Percentiles rank a stretch among this genome's conserved stretches.
Conservation (phyloP, 2,329 filamentous ascomycete species). For the Lachnellula suecica region DNA sequence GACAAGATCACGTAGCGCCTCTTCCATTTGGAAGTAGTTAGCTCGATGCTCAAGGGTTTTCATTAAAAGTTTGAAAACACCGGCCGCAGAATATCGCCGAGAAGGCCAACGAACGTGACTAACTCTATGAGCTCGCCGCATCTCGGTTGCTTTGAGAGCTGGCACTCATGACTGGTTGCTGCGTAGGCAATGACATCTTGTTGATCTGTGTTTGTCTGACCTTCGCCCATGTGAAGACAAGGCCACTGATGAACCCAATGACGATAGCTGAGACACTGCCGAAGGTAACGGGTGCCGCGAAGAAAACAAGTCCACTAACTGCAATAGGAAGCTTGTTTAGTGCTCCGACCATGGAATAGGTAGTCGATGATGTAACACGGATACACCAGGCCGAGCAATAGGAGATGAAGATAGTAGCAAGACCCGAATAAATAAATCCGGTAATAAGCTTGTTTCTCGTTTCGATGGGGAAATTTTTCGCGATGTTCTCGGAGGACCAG, state of each 20-base stretch:
- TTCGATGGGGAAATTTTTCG: conserved; percentile 83
- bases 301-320: conserved; percentile 89
- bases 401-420: conserved; percentile 96
- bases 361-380: conserved; percentile 93
- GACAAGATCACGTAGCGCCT: neutral
- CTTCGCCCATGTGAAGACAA: conserved; percentile 88
- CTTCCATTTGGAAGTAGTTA: neutral
- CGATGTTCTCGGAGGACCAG: conserved; percentile 84
- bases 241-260: conserved; percentile 86
- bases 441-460: conserved; percentile 76
- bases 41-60: conserved; percentile 1
- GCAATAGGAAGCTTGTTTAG: conserved; percentile 98
- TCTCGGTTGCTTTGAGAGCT: conserved; percentile 91
- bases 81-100: conserved; percentile 5
- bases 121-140: conserved; percentile 54
- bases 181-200: conserved; percentile 67
- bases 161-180: conserved; percentile 74
- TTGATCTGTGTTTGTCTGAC: conserved; percentile 71
- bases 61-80: neutral
- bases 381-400: conserved; percentile 99
- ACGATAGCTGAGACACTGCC: conserved; percentile 89
- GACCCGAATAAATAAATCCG: conserved; percentile 91
- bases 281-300: conserved; percentile 88
- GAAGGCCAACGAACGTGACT: conserved; percentile 1
- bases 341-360: conserved; percentile 97